phyloP scores from a whole-genome alignment of 1,284 basidiomycete genomes.

The Cryptococcus sp. region DNA sequence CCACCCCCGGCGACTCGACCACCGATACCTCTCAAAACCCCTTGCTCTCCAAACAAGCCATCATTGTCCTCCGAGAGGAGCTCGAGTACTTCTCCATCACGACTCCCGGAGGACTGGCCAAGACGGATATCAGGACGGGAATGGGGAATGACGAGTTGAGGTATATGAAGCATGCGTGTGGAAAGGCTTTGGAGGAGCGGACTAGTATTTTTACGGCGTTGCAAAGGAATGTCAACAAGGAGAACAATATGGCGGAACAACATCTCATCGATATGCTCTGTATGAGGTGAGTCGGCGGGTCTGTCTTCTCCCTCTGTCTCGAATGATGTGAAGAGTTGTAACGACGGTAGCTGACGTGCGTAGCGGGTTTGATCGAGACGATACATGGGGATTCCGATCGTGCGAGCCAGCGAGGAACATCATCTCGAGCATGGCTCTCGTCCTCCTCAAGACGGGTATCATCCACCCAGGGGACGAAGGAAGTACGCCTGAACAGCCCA shows the following conservation, averaged over 20 bases:
- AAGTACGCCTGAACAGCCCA: slow-evolving; percentile 13
- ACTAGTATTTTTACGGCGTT: slow-evolving; percentile 94
- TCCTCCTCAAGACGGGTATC: slow-evolving; percentile 95
- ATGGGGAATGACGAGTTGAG: slow-evolving; percentile 68
- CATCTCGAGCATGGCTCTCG: slow-evolving; percentile 95
- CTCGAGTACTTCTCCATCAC: slow-evolving; percentile 93
- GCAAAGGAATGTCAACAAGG: slow-evolving; percentile 97
- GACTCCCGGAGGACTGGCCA: slow-evolving; percentile 45
- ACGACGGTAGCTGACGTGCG: too few relatives aligned
- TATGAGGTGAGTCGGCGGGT: slow-evolving; percentile 68
- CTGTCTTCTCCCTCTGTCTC: slow-evolving; percentile 1
- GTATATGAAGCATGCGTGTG: slow-evolving; percentile 75
- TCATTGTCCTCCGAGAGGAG: slow-evolving; percentile 96
- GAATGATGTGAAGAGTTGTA: not conserved
- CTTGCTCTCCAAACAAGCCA: slow-evolving; percentile 90
- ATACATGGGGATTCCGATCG: slow-evolving; percentile 95
- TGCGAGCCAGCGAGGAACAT: slow-evolving; percentile 92
- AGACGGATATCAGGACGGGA: slow-evolving; percentile 64
- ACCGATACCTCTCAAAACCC: slow-evolving; percentile 65
- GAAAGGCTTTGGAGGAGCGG: slow-evolving; percentile 80
- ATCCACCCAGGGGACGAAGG: slow-evolving; percentile 53
- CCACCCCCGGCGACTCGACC: slow-evolving; percentile 37
- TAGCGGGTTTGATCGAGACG: slow-evolving; percentile 94
- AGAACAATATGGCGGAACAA: slow-evolving; percentile 98
- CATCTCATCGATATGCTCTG: slow-evolving; percentile 99